phyloP scores from a whole-genome alignment of 306 rosid genomes.

The Fragaria ananassa region DNA sequence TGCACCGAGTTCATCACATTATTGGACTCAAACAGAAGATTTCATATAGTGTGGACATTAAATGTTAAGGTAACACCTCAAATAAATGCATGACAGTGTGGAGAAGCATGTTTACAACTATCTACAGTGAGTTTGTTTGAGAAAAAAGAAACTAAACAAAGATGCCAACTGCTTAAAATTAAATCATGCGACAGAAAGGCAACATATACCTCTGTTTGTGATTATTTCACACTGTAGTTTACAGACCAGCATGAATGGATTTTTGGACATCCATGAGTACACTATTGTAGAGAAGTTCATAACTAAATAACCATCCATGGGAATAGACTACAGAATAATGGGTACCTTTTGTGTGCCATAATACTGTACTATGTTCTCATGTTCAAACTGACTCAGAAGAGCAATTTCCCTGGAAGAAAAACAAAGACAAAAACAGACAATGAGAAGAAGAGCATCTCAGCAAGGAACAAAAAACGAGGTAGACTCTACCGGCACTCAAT shows the following conservation, averaged over 20 bases:
- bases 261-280: background rate
- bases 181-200: background rate
- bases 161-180: background rate
- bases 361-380: constrained; percentile 86
- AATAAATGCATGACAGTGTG: background rate
- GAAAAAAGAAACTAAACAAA: too few species aligned
- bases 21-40: too few species aligned
- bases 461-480: constrained; percentile 22
- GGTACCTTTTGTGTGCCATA: constrained; percentile 78
- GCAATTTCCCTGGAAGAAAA: constrained; percentile 68
- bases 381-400: constrained; percentile 85
- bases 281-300: background rate
- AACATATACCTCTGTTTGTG: background rate
- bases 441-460: constrained; percentile 21
- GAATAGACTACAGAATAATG: background rate
- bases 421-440: constrained; percentile 14
- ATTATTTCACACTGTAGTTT: background rate
- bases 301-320: background rate
- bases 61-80: background rate
- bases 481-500: constrained; percentile 7
- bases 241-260: background rate
- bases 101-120: background rate
- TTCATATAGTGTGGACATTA: background rate
- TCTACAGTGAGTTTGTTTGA: background rate
- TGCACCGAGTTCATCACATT: too few species aligned